phyloP scores from a whole-genome alignment of 306 rosid genomes.

The Canavalia gladiata region DNA sequence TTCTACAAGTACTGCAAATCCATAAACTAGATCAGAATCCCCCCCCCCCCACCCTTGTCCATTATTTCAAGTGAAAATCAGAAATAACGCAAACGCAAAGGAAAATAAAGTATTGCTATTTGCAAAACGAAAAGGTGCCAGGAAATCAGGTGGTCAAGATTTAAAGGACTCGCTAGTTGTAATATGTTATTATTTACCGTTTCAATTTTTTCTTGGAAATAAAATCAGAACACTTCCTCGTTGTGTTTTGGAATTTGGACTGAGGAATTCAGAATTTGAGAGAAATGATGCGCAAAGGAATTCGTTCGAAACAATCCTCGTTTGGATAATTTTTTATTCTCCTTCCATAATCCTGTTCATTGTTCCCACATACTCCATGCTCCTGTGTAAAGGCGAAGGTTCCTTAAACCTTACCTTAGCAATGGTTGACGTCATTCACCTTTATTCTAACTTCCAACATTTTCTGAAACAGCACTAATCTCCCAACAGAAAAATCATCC shows the following conservation, averaged over 20 bases:
- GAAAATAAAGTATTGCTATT: not conserved
- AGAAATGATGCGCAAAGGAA: not conserved
- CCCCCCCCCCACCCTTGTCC: too few relatives aligned
- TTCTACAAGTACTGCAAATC: not conserved
- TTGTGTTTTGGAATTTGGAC: not conserved
- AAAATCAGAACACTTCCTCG: not conserved
- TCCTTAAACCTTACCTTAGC: not conserved
- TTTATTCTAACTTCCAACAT: not conserved
- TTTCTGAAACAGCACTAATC: not conserved
- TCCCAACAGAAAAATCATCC: not conserved
- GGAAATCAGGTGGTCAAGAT: not conserved
- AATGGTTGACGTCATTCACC: constrained; percentile 21
- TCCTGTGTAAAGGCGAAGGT: not conserved
- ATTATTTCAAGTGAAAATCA: too few relatives aligned
- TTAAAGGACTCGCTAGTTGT: too few relatives aligned
- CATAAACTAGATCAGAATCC: not conserved
- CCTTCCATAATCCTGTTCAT: not conserved
- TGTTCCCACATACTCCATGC: not conserved
- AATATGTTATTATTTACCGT: not conserved
- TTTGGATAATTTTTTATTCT: not conserved
- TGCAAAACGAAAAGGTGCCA: not conserved
- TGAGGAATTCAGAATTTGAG: not conserved
- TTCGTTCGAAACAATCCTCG: constrained; percentile 3
- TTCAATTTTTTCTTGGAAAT: not conserved
- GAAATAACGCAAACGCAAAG: not conserved